These are phyloP conservation scores for Eimeria sp. DNA, from an alignment of 169 alveolate species.

Conservation along the genomic window DNA sequence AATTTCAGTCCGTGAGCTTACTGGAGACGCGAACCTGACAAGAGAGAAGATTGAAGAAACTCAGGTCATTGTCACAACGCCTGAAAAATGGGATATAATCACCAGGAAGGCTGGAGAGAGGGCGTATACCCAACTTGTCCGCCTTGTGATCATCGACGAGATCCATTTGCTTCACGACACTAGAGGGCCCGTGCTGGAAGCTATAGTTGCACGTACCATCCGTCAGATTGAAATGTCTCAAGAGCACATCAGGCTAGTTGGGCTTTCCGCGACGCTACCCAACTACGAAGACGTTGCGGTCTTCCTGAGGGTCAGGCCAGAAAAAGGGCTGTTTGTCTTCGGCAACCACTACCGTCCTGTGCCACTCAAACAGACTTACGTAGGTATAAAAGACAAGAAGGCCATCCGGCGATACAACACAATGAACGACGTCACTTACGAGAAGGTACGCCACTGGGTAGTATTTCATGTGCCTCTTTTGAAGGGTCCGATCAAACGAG, in stretches of 20 bases:
- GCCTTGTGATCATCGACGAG: conserved; percentile 99
- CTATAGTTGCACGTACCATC: conserved; percentile 99
- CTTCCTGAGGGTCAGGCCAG: conserved; percentile 96
- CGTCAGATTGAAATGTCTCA: conserved; percentile 94
- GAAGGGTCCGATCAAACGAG: conserved; percentile 5
- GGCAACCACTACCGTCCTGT: conserved; percentile 99
- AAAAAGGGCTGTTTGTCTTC: conserved; percentile 97
- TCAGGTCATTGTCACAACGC: conserved; percentile 99
- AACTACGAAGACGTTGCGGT: conserved; percentile 99
- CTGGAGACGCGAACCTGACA: conserved; percentile 87
- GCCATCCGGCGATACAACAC: conserved; percentile 97
- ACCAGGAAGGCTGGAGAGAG: conserved; percentile 99
- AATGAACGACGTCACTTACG: conserved; percentile 98
- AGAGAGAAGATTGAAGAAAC: conserved; percentile 98
- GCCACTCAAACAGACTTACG: conserved; percentile 97
- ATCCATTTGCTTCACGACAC: conserved; percentile 99
- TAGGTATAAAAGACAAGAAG: conserved; percentile 99
- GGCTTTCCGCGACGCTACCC: conserved; percentile 99
- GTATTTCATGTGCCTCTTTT: not conserved
- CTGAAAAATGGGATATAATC: conserved; percentile 99
- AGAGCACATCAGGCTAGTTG: conserved; percentile 95
- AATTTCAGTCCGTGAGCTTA: conserved; percentile 78
- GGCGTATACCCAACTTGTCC: conserved; percentile 95
- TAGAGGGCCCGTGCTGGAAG: conserved; percentile 99
- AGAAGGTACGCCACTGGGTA: conserved; percentile 89